Evolutionary conservation across 2,329 filamentous ascomycete genomes (phyloP), one percentile per base, ranked within the genome.

Genomic region (Geoglossum cookeanum): DNA sequence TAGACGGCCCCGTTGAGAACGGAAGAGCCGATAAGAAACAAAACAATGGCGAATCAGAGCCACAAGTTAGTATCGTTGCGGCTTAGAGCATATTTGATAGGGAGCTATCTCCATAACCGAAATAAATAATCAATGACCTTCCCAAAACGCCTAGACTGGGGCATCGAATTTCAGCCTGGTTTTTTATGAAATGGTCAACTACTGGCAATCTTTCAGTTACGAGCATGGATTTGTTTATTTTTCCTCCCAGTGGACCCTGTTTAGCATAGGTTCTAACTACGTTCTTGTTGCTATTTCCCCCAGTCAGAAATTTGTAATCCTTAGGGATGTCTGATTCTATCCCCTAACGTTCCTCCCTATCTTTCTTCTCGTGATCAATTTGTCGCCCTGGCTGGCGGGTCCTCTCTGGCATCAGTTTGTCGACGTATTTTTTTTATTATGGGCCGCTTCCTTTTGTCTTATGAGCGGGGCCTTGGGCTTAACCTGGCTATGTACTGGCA

Each of bases 1-100:
- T 71, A 35, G 73, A 75, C 57, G 71, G 68, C 57, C 66, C 70
- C 63, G 65, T 71, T 3, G 66, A 68, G 51, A 33, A 5, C 32
- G 55, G 17, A 8, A 15, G 15, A 29, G 17, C 22, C 27, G 45
- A 53, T 30, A 48, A 53, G 49, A 53, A 53, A 9, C 42, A 45
- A 53, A 53, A 35, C 22, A n/a, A 17, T 32, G 22, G 30, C 30
- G 49, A 53, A 32, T 35, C 29, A 3, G 49, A 13, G 13, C 30
- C 49, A 15, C 49, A 53, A 22, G 49, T 53, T 32, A 53, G 49
- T 5, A 53, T 53, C 37, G 49, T 53, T 53, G 30, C 29, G 3
- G 33, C 30, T 53, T 53, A 37, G 22, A 32, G 11, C 33, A 9
- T 22, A 8, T n/a, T 17, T 37, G 49, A 3, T 17, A 53, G 5